Percentiles rank a stretch among this genome's conserved stretches.
Evolutionary conservation across 768 basidiomycete species (phyloP).

Genomic region (Rhizopogon sp.): DNA sequence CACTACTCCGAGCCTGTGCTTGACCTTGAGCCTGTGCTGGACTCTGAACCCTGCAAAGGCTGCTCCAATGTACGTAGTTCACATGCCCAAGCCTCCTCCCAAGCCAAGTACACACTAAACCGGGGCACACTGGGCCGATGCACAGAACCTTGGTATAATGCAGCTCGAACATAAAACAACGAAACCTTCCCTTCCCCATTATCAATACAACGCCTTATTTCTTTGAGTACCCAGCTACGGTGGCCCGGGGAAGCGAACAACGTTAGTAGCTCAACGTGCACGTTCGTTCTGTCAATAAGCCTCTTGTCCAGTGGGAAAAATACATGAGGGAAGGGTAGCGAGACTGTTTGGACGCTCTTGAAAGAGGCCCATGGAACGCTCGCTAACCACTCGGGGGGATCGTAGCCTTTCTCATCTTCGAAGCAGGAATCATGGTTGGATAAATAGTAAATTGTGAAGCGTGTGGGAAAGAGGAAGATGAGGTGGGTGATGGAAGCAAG

Average conservation of each 20-base stretch:
- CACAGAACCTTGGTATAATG: too few species aligned
- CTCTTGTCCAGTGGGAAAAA: neutral
- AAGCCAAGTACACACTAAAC: too few species aligned
- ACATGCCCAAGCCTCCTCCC: too few species aligned
- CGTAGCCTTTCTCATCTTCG: neutral
- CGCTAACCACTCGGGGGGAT: slow-evolving; percentile 16
- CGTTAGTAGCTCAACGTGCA: neutral
- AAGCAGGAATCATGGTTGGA: neutral
- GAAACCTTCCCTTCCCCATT: too few species aligned
- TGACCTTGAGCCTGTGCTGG: too few species aligned
- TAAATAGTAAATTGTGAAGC: neutral
- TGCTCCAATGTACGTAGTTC: too few species aligned
- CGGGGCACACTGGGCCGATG: too few species aligned
- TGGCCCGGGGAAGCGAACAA: neutral
- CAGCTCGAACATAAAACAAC: too few species aligned
- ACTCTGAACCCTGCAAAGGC: too few species aligned
- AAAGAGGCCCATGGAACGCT: slow-evolving; percentile 28
- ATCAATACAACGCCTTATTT: neutral
- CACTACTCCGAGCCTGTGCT: too few species aligned
- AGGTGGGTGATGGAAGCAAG: slow-evolving; percentile 33
- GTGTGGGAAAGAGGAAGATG: slow-evolving; percentile 16
- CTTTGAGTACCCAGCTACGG: neutral
- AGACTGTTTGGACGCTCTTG: slow-evolving; percentile 16
- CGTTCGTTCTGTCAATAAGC: neutral
- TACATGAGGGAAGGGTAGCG: neutral